Evolutionary conservation across 108 stramenopile genomes (phyloP), one percentile per base, ranked within the genome.

Genomic region (Cyclotella choctawhatcheeana): DNA sequence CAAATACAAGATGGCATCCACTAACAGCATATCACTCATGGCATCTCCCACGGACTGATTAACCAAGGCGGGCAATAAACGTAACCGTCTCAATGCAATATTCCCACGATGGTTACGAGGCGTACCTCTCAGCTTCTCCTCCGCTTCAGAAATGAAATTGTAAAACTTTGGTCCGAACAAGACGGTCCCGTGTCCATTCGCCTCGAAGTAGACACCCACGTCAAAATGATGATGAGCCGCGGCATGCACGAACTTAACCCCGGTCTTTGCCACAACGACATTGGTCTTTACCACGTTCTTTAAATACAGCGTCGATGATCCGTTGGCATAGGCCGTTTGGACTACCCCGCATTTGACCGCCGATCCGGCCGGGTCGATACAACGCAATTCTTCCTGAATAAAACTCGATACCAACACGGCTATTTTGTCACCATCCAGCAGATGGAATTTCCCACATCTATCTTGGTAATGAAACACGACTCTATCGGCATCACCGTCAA

Each of bases 291-390:
- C 73, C n/a, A 69, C 76, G 44, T 83, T 79, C 78, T 78, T 64
- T 24, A 99, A 69, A 86, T 89, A 99, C 56, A 68, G 53, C 35
- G 97, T 96, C 0, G 96, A 89, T 1, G 97, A 93, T 27, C 99
- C 98, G 85, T 99, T 99, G 27, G 98, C 98, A 85, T 99, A 99
- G 30, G 98, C 99, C 13, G 99, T 99, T 84, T 99, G 99, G 12
- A 99, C 97, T 20, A 97, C 93, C 8, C 97, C 98, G 58, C 97
- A 74, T 27, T 69, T 87, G 24, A 96, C 73, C n/a, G 69, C 73
- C 68, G 62, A 68, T 47, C 61, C 79, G 2, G 69, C 73, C 2
- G 74, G 79, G 27, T 77, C 76, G n/a, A 77, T 77, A 29, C 56
- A 70, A 35, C 76, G 51, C 43, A 94, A 56, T 77, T 86, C 85